Evolutionary conservation across 2,329 filamentous ascomycete genomes (phyloP).

Genomic region (Arthrobotrys iridis): DNA sequence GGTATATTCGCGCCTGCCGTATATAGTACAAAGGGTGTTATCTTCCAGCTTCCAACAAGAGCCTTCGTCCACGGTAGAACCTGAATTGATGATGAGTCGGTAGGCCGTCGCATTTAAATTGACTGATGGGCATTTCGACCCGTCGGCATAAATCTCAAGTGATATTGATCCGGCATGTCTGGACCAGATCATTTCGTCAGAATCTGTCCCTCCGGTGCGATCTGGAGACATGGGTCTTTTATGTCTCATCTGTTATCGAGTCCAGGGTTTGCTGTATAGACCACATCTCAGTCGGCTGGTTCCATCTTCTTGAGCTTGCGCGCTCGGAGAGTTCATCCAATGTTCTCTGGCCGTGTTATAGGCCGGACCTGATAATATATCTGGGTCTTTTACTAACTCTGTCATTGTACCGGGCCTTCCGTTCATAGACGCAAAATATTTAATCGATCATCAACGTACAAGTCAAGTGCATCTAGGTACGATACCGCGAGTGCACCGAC

Average conservation of each 20-base stretch:
- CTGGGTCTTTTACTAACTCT: neutral
- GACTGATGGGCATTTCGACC: slow-evolving; percentile 42
- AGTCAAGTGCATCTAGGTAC: no score
- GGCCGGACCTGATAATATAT: slow-evolving; percentile 3
- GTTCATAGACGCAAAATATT: slow-evolving; percentile 20
- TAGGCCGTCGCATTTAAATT: neutral
- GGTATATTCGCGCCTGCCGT: slow-evolving; percentile 1
- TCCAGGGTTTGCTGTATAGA: slow-evolving; percentile 13
- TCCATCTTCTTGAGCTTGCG: slow-evolving; percentile 18
- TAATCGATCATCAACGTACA: neutral
- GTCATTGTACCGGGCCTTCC: slow-evolving; percentile 17
- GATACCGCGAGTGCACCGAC: no score
- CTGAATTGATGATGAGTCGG: slow-evolving; percentile 3
- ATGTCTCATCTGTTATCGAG: slow-evolving; percentile 26
- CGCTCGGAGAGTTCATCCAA: slow-evolving; percentile 22
- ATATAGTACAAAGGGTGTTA: slow-evolving; percentile 6
- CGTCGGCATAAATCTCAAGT: slow-evolving; percentile 46
- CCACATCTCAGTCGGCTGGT: slow-evolving; percentile 14
- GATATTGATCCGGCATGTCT: slow-evolving; percentile 26
- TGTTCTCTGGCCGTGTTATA: slow-evolving; percentile 22
- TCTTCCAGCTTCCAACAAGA: slow-evolving; percentile 30
- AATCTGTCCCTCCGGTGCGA: slow-evolving; percentile 19
- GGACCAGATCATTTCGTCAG: slow-evolving; percentile 10
- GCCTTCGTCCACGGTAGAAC: neutral
- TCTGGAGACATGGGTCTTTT: slow-evolving; percentile 26